Percentiles rank a stretch among this genome's conserved stretches.
Evolutionary conservation across 805 yeast genomes (phyloP).

Genomic region (Barnettozyma pratensis): DNA sequence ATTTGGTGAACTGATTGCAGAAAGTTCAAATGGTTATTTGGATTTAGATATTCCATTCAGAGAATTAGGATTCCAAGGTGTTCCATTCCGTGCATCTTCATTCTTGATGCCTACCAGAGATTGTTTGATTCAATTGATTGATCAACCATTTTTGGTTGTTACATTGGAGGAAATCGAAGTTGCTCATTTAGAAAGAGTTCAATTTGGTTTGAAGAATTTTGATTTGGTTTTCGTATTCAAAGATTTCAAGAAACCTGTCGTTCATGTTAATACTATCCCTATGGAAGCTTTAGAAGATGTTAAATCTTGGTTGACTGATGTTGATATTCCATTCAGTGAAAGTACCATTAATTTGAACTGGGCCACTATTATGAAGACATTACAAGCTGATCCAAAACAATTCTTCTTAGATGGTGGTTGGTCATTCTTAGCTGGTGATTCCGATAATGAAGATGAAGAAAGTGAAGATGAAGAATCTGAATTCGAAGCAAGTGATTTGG

Average conservation of each 20-base stretch:
- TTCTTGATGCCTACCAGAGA: constrained; percentile 96
- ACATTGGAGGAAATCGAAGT: constrained; percentile 89
- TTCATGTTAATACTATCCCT: constrained; percentile 92
- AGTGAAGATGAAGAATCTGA: constrained; percentile 47
- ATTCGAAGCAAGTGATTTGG: constrained; percentile 40
- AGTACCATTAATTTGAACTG: constrained; percentile 96
- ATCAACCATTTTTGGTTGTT: constrained; percentile 91
- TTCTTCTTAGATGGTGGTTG: constrained; percentile 96
- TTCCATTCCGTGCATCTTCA: constrained; percentile 91
- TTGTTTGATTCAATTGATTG: constrained; percentile 88
- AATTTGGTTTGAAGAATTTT: constrained; percentile 93
- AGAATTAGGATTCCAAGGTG: constrained; percentile 96
- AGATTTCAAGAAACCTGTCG: constrained; percentile 82
- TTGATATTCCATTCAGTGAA: constrained; percentile 90
- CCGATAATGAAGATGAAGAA: constrained; percentile 68
- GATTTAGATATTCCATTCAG: constrained; percentile 94
- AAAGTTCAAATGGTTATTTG: constrained; percentile 73
- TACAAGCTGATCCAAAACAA: constrained; percentile 87
- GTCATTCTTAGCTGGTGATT: constrained; percentile 87
- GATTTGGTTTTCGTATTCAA: constrained; percentile 96
- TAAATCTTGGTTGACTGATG: constrained; percentile 96
- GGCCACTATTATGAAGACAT: constrained; percentile 92
- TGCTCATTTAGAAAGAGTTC: constrained; percentile 94
- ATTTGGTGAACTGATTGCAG: constrained; percentile 88
- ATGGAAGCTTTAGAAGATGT: constrained; percentile 88